These are phyloP conservation scores for Ballota nigra DNA, from an alignment of 257 asterid species.

Conservation along the genomic window DNA sequence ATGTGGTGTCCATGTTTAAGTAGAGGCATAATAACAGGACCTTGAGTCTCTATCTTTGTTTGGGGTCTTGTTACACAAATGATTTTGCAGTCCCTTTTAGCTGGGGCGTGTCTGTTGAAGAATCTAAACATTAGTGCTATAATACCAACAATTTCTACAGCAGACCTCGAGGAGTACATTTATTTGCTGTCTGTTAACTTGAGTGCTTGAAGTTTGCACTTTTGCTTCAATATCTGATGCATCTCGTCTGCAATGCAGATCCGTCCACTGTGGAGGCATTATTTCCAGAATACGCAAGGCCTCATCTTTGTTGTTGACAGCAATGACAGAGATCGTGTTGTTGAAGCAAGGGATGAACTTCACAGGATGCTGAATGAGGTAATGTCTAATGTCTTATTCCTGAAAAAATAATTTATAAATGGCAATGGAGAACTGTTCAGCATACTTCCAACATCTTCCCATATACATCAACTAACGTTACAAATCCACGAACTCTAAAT, in stretches of 20 bases:
- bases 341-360: conserved; percentile 51
- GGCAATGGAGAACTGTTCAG: too few species aligned
- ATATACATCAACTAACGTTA: not conserved
- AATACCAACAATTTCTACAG: not conserved
- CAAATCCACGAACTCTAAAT: too few species aligned
- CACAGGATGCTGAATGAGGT: conserved; percentile 55
- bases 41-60: not conserved
- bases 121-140: not conserved
- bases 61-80: not conserved
- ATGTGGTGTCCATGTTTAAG: conserved; percentile 10
- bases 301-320: conserved; percentile 56
- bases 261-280: conserved; percentile 56
- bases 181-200: not conserved
- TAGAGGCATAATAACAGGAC: not conserved
- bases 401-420: too few species aligned
- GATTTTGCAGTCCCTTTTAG: not conserved
- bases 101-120: not conserved
- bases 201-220: conserved; percentile 4
- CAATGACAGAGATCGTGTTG: conserved; percentile 54
- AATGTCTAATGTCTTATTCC: not conserved
- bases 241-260: conserved; percentile 29
- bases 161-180: not conserved
- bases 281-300: conserved; percentile 52
- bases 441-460: not conserved
- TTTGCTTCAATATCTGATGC: conserved; percentile 10